Conservation (phyloP, 2,329 filamentous ascomycete species). For the Emergomyces orientalis region DNA sequence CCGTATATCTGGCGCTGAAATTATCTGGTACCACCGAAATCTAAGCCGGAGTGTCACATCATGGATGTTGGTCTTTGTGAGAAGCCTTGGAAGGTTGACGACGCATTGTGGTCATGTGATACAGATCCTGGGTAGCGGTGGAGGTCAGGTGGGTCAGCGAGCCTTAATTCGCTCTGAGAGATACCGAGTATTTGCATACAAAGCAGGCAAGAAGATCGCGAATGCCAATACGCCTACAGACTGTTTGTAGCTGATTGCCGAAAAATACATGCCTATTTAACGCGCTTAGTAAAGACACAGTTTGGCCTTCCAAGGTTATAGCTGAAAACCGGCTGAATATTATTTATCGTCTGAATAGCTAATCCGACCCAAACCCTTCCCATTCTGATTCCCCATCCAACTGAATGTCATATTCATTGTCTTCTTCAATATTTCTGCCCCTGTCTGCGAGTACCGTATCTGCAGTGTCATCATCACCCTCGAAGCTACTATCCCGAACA, state of each 20-base stretch:
- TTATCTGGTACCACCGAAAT: neutral
- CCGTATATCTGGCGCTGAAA: neutral
- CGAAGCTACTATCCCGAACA: conserved; percentile 48
- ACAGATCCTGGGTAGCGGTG: neutral
- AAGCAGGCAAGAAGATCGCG: too few species aligned
- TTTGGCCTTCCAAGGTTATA: neutral
- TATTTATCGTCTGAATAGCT: neutral
- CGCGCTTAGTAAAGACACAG: neutral
- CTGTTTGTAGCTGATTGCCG: neutral
- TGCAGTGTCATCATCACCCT: conserved; percentile 8
- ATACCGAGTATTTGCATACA: neutral
- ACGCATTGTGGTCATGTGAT: neutral
- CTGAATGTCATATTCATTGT: neutral
- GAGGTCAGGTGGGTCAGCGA: neutral
- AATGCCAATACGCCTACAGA: neutral
- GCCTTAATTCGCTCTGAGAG: neutral
- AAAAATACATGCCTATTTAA: neutral
- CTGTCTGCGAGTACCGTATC: neutral
- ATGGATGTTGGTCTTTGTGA: neutral
- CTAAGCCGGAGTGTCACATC: too few species aligned
- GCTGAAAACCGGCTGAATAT: neutral
- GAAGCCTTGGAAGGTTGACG: neutral
- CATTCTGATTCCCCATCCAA: conserved; percentile 33
- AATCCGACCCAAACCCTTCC: conserved; percentile 36
- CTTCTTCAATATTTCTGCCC: neutral